Base-by-base conservation (phyloP, 2,329 filamentous ascomycete species). In the Monosporascus sp. region DNA sequence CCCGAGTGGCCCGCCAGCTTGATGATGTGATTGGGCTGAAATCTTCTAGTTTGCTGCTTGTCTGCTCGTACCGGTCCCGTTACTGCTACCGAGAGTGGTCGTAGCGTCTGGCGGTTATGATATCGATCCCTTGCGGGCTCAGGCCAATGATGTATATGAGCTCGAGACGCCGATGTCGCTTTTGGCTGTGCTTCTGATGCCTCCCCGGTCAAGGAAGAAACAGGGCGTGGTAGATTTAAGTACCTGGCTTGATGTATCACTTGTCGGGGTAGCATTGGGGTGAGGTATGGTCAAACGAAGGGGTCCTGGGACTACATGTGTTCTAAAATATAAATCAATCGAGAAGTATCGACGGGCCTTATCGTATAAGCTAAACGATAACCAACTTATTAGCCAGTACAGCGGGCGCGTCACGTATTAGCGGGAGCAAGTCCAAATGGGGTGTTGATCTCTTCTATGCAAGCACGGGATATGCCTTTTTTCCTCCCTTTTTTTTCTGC, bases 21-120 rank as follows among this genome's bases (percentile, higher is more conserved):
- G 62, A 50, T 55, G 49, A 60, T 59, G 52, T 68, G 65, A 68
- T 68, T 68, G 66, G 66, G 8, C 11, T 7, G 22, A 46, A 25
- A 46, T 22, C 43, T 25, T 31, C 15, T 46, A 17, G 25, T n/a
- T 41, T 41, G 38, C 17, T 17, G 56, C 55, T 57, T 55, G 11
- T 14, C 9, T 35, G 3, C 31, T 14, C 11, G 9, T 14, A 35
- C 9, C 14, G 31, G 31, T 35, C 31, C 31, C 31, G 31, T 14
- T 35, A 5, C 31, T 14, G 31, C 31, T 14, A 5, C 31, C 31
- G 31, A 35, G 31, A 11, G 31, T 35, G 31, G 31, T 14, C 31
- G 31, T 14, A 35, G 31, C 31, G 31, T 35, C 31, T 14, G 31
- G 1, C 9, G 31, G 31, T 35, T 11, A 3, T 35, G 11, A 14